phyloP scores from a whole-genome alignment of 208 protist genomes.

The Crithidia thermophila region DNA sequence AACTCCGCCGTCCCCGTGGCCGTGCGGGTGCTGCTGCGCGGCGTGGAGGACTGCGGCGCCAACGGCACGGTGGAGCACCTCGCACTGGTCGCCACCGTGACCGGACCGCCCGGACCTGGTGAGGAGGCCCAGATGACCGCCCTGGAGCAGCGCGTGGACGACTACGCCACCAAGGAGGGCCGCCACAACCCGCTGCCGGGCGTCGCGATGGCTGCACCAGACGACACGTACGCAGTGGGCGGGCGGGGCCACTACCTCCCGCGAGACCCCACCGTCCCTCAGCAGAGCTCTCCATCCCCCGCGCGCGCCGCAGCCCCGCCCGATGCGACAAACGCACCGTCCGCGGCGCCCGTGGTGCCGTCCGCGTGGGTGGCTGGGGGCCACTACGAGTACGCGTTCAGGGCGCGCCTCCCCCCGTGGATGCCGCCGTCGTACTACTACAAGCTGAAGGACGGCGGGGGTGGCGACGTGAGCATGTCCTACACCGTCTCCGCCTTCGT shows the following conservation, averaged over 20 bases:
- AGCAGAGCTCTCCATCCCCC: too few species aligned
- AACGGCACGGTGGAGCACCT: background rate
- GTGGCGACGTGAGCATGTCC: slow-evolving; percentile 13
- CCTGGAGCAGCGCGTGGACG: background rate
- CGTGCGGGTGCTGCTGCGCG: slow-evolving; percentile 12
- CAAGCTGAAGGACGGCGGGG: background rate
- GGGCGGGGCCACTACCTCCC: too few species aligned
- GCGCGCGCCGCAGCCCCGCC: background rate
- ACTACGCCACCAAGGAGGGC: slow-evolving; percentile 2
- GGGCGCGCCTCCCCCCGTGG: slow-evolving; percentile 36
- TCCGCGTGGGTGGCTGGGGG: slow-evolving; percentile 10
- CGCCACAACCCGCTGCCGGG: slow-evolving; percentile 5
- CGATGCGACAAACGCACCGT: background rate
- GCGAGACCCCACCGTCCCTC: too few species aligned
- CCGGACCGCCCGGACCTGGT: background rate
- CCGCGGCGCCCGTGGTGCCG: background rate
- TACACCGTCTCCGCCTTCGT: slow-evolving; percentile 25
- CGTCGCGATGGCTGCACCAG: background rate
- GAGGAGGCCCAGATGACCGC: slow-evolving; percentile 3
- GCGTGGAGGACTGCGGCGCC: slow-evolving; percentile 2
- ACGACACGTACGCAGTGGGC: background rate
- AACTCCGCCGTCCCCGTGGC: background rate
- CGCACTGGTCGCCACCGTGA: background rate
- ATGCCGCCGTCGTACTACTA: slow-evolving; percentile 41
- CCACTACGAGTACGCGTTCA: slow-evolving; percentile 33